phyloP scores from a whole-genome alignment of 192 early-diverging fungal genomes.

The Umbelopsis ramanniana region DNA sequence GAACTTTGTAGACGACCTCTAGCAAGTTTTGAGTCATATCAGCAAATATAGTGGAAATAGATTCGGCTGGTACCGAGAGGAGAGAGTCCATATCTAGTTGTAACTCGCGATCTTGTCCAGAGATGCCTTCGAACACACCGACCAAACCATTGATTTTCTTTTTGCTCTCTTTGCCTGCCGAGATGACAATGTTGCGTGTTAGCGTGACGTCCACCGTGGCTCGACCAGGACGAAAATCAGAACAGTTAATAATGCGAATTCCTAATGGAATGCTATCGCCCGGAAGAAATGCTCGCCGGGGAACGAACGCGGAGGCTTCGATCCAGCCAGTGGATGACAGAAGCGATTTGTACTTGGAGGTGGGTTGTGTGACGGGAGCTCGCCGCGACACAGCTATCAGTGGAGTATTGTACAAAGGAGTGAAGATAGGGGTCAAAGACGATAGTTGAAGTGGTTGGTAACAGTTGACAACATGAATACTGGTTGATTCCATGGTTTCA shows the following conservation, averaged over 20 bases:
- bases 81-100: constrained; percentile 13
- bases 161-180: background rate
- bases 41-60: background rate
- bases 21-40: constrained; percentile 9
- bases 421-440: constrained; percentile 5
- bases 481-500: constrained; percentile 6
- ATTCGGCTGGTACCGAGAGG: background rate
- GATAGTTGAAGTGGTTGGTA: background rate
- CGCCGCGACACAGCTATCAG: background rate
- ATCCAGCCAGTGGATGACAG: constrained; percentile 17
- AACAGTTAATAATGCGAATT: constrained; percentile 1
- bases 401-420: background rate
- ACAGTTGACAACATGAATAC: background rate
- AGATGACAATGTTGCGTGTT: background rate
- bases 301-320: constrained; percentile 1
- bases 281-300: constrained; percentile 5
- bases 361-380: background rate
- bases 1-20: constrained; percentile 5
- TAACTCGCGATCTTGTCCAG: background rate
- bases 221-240: background rate
- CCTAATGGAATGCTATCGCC: constrained; percentile 5
- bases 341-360: background rate
- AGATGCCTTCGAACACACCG: constrained; percentile 8
- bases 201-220: constrained; percentile 4
- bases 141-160: constrained; percentile 13